Base-by-base conservation (phyloP, 2,329 filamentous ascomycete species). In the Lasiodiplodia citricola region DNA sequence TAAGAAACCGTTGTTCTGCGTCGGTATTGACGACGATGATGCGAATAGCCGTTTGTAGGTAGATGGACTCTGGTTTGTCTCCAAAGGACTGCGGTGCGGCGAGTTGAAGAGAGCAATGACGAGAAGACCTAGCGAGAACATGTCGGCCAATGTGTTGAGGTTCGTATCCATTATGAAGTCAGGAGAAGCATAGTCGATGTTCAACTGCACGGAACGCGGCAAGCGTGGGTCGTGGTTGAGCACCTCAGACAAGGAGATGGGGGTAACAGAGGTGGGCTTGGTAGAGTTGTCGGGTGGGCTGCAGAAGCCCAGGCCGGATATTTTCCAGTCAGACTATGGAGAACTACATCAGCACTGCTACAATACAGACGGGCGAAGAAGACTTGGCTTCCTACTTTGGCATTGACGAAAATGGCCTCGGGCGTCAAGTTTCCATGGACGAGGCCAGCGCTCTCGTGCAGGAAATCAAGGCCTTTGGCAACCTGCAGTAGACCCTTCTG, bases 401-500 rank as follows among this genome's bases (percentile, higher is more conserved):
- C 89, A 81, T 99, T 99, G 80, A 99, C 89, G 72, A 97, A 91
- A 72, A 99, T 90, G 21, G 94, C 92, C 72, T 98, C 95, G 0
- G 96, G 96, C 0, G 94, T 98, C 71, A 99, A 80, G 77, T 99
- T 99, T 58, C 92, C 93, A 80, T 99, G 96, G 0, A 98, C 93
- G 60, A 99, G 86, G 0, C 93, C 93, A 11, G 95, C 95, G 77
- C 95, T 97, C 77, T 98, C 95, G 77, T 98, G 95, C 70, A 98
- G 82, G 77, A 98, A 98, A 80, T 98, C 95, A 37, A 98, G 84
- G 2, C 94, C 95, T 79, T 97, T 97, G 76, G 91, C 94, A 71
- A 99, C 87, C 79, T 99, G 96, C 70, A 98, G 83, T 71, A 99
- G 80, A 0, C 96, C 96, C 81, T 99, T 99, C 79, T 99, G 96